Conservation (phyloP, 768 basidiomycete species). For the Sarcodon sp. region DNA sequence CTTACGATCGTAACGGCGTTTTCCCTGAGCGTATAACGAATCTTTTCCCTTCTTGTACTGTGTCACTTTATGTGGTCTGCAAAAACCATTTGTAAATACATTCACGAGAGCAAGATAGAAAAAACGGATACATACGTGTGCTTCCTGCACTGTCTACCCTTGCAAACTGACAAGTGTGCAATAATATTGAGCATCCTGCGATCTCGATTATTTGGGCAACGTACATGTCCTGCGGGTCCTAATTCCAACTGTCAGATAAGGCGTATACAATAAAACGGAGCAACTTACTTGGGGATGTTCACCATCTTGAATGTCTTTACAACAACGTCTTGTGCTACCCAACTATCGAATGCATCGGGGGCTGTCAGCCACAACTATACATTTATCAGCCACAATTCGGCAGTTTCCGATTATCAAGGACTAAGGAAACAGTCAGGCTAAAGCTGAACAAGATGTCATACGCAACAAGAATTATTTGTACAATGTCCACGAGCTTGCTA, state of each 20-base stretch:
- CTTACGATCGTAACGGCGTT: slow-evolving; percentile 99
- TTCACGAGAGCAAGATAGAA: background rate
- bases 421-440: no score
- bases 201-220: slow-evolving; percentile 19
- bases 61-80: slow-evolving; percentile 95
- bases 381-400: no score
- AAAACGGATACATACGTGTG: slow-evolving; percentile 64
- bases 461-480: no score
- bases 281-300: slow-evolving; percentile 83
- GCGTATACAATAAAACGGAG: slow-evolving; percentile 5
- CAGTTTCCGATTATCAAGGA: no score
- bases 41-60: slow-evolving; percentile 99
- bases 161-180: slow-evolving; percentile 53
- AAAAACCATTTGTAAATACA: slow-evolving; percentile 7
- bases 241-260: slow-evolving; percentile 4
- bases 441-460: no score
- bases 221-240: slow-evolving; percentile 96
- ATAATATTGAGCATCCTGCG: background rate
- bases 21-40: slow-evolving; percentile 95
- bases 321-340: no score
- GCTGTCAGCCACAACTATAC: no score
- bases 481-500: no score
- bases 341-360: no score
- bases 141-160: slow-evolving; percentile 93
- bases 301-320: slow-evolving; percentile 52